These are phyloP conservation scores for Mycena sanguinolenta DNA, from an alignment of 768 basidiomycete genomes.

Conservation along the genomic window DNA sequence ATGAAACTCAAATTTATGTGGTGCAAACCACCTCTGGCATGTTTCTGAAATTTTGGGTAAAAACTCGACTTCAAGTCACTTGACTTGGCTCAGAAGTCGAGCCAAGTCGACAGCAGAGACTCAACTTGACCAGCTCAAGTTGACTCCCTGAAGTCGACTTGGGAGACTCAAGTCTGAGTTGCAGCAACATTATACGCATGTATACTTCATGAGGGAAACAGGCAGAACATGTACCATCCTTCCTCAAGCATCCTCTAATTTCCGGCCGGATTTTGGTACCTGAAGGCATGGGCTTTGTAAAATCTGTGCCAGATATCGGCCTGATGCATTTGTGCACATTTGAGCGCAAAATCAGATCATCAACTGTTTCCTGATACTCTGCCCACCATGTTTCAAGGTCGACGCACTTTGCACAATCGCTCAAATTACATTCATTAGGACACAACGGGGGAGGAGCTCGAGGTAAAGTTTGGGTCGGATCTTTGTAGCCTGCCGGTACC, in stretches of 20 bases:
- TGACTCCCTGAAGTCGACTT: too few species aligned
- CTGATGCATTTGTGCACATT: conserved; percentile 46
- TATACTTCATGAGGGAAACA: conserved; percentile 49
- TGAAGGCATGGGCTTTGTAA: conserved; percentile 33
- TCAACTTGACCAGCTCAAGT: too few species aligned
- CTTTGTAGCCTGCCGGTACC: conserved; percentile 18
- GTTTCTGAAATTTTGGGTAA: too few species aligned
- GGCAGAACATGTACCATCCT: conserved; percentile 47
- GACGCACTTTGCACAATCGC: conserved; percentile 15
- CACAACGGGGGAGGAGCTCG: conserved; percentile 37
- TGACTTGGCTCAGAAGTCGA: too few species aligned
- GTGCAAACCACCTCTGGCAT: too few species aligned
- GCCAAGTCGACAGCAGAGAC: too few species aligned
- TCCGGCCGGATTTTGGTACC: conserved; percentile 22
- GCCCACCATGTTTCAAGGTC: conserved; percentile 36
- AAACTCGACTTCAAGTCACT: too few species aligned
- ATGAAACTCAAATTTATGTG: too few species aligned
- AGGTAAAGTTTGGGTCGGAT: conserved; percentile 44
- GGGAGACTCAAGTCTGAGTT: too few species aligned
- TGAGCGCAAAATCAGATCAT: conserved; percentile 44
- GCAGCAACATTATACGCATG: too few species aligned
- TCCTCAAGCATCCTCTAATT: conserved; percentile 44
- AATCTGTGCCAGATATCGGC: neutral
- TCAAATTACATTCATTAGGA: conserved; percentile 4
- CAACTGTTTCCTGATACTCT: conserved; percentile 36